Conservation (phyloP, 306 rosid species). For the Prunus persica region DNA sequence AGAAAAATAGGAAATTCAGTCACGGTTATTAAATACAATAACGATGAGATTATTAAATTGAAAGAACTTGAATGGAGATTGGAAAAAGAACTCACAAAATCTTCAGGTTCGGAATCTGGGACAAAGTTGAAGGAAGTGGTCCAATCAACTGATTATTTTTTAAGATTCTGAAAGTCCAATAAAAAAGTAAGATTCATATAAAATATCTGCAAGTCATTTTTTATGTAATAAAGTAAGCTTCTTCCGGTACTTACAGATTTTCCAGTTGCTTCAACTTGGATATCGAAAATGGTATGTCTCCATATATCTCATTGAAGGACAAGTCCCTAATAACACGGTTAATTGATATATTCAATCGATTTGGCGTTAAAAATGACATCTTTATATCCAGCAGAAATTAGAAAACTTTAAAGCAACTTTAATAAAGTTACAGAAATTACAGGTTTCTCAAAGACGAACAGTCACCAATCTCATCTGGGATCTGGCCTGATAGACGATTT, state of each 20-base stretch:
- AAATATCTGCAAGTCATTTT: not conserved
- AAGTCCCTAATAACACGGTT: conserved; percentile 48
- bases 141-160: conserved; percentile 82
- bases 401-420: not conserved
- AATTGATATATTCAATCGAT: not conserved
- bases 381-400: not conserved
- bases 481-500: conserved; percentile 85
- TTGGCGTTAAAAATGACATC: not conserved
- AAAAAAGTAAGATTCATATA: not conserved
- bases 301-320: conserved; percentile 74
- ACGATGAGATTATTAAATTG: not conserved
- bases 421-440: conserved; percentile 39
- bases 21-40: not conserved
- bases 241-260: conserved; percentile 59
- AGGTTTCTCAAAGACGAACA: conserved; percentile 63
- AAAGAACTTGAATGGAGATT: not conserved
- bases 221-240: not conserved
- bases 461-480: conserved; percentile 99
- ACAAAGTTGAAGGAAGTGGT: conserved; percentile 90
- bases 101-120: conserved; percentile 98
- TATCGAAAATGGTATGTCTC: conserved; percentile 92
- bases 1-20: conserved; percentile 13
- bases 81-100: conserved; percentile 56
- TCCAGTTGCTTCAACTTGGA: conserved; percentile 91
- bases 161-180: conserved; percentile 50